A percentile compares a stretch with the other conserved stretches of the same genome.
Evolutionary conservation across 768 basidiomycete genomes (phyloP).

Genomic region (Panus rudis): DNA sequence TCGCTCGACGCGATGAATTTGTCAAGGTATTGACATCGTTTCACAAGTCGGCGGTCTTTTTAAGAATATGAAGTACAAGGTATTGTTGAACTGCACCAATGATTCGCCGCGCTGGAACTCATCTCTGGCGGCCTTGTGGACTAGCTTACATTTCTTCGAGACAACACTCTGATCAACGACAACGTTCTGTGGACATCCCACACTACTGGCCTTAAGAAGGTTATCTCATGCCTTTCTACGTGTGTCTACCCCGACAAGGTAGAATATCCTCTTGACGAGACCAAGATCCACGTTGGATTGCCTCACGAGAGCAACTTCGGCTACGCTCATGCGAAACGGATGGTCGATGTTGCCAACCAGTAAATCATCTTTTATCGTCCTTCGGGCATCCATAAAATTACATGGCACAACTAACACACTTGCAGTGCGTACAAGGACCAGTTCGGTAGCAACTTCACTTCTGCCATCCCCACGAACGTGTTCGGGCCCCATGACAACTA

Average conservation of each 20-base stretch:
- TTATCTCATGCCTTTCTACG: conserved; percentile 93
- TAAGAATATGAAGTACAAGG: conserved; percentile 94
- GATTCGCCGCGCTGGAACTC: no score
- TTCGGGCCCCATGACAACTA: conserved; percentile 95
- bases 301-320: conserved; percentile 96
- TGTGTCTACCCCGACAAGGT: conserved; percentile 98
- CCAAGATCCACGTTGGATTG: conserved; percentile 86
- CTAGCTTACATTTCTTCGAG: conserved; percentile 88
- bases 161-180: conserved; percentile 94
- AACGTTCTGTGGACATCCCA: conserved; percentile 79
- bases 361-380: conserved; percentile 28
- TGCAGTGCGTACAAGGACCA: conserved; percentile 91
- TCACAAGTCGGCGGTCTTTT: conserved; percentile 83
- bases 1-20: not conserved
- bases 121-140: no score
- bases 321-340: conserved; percentile 91
- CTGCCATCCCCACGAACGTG: conserved; percentile 96
- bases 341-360: conserved; percentile 96
- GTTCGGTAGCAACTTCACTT: conserved; percentile 91
- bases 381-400: not conserved
- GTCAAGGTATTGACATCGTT: not conserved
- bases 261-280: conserved; percentile 87
- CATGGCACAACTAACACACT: not conserved
- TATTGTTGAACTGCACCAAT: no score
- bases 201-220: conserved; percentile 57